These are phyloP conservation scores for Echinosphaeria canescens DNA, from an alignment of 2,329 filamentous ascomycete species.

Conservation along the genomic window DNA sequence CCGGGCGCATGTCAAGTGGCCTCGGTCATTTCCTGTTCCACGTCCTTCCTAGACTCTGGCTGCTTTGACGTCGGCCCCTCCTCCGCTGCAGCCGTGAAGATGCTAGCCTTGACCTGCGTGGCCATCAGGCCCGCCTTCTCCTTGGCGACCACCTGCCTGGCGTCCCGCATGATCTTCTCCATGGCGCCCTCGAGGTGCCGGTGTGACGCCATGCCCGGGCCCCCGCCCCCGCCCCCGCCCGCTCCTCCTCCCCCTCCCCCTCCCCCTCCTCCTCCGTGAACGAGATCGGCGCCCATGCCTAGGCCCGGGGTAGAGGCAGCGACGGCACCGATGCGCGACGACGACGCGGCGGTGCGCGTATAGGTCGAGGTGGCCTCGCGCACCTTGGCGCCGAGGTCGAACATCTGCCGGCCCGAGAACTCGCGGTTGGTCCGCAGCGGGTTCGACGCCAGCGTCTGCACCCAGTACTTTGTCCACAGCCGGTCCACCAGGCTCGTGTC, in stretches of 20 bases:
- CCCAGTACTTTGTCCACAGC: constrained; percentile 99
- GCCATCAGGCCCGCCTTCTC: constrained; percentile 41
- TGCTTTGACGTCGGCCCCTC: no score
- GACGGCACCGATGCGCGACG: constrained; percentile 7
- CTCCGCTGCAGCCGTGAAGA: no score
- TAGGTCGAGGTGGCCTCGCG: constrained; percentile 31
- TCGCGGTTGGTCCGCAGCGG: constrained; percentile 84
- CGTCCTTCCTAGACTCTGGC: no score
- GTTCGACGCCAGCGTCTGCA: constrained; percentile 80
- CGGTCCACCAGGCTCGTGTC: constrained; percentile 72
- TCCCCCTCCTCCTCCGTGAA: constrained; percentile 3
- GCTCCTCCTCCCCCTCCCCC: constrained; percentile 9
- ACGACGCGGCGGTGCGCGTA: constrained; percentile 7
- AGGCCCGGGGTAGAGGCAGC: no score
- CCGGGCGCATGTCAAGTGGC: no score
- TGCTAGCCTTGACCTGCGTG: constrained; percentile 36
- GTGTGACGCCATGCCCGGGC: constrained; percentile 1
- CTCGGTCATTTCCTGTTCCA: no score
- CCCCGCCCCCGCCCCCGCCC: constrained; percentile 5
- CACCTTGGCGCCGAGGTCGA: constrained; percentile 70
- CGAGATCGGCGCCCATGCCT: no score
- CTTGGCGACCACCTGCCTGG: constrained; percentile 36
- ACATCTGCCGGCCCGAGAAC: constrained; percentile 80
- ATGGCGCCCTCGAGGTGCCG: constrained; percentile 20
- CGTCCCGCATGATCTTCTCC: constrained; percentile 36